Evolutionary conservation across 208 protist genomes (phyloP).

Genomic region (Leishmania turanica): DNA sequence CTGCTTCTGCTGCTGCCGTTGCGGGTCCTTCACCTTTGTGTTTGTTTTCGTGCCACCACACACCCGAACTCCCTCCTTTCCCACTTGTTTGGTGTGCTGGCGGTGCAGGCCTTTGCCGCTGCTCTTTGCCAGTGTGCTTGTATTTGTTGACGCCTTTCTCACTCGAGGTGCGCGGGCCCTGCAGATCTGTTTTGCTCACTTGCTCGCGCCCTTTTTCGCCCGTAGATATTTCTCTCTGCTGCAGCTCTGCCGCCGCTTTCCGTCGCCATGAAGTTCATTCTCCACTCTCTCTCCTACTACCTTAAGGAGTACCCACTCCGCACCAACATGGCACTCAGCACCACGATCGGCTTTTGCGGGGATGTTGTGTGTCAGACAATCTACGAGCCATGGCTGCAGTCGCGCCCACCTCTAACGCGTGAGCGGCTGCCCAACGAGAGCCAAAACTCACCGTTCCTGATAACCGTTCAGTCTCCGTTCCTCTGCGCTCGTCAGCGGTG

Average conservation of each 20-base stretch:
- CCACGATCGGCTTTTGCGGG: constrained; percentile 63
- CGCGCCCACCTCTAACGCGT: constrained; percentile 33
- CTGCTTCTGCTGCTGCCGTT: no score
- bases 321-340: constrained; percentile 65
- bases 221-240: constrained; percentile 2
- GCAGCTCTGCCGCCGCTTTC: neutral
- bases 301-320: constrained; percentile 52
- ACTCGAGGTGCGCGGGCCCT: neutral
- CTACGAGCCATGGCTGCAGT: constrained; percentile 55
- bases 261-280: constrained; percentile 27
- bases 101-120: neutral
- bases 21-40: neutral
- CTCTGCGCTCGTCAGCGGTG: constrained; percentile 21
- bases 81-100: neutral
- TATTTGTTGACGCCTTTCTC: neutral
- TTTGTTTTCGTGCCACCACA: neutral
- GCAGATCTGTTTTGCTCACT: neutral
- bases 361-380: constrained; percentile 74
- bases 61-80: neutral
- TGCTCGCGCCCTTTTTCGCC: neutral
- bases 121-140: neutral
- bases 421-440: constrained; percentile 43
- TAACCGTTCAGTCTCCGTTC: constrained; percentile 47
- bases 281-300: constrained; percentile 55
- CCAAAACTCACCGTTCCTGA: constrained; percentile 39